These are phyloP conservation scores for Xylaria venustula DNA, from an alignment of 495 filamentous ascomycete species.

Conservation along the genomic window DNA sequence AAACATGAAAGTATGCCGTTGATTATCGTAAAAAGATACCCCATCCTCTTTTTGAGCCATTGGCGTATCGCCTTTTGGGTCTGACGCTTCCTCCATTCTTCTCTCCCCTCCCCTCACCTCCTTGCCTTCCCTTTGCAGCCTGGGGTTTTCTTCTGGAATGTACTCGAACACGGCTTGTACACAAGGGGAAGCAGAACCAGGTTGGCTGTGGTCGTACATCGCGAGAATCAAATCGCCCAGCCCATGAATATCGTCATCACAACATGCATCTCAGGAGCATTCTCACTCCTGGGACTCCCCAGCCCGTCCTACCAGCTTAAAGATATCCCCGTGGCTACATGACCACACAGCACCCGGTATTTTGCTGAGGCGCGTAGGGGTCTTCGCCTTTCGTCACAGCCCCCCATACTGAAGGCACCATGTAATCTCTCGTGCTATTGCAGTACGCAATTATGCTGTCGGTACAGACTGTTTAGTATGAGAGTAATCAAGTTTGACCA, in stretches of 20 bases:
- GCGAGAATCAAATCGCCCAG: constrained; percentile 21
- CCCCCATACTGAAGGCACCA: constrained; percentile 98
- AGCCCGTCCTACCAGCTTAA: constrained; percentile 12
- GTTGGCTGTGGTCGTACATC: constrained; percentile 12
- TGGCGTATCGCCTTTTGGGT: constrained; percentile 14
- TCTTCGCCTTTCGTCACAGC: constrained; percentile 90
- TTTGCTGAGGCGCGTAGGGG: constrained; percentile 92
- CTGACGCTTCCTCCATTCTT: background rate
- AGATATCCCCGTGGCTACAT: constrained; percentile 58
- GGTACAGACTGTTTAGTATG: constrained; percentile 1
- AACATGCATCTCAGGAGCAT: constrained; percentile 14
- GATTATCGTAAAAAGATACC: constrained; percentile 20
- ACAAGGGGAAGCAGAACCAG: constrained; percentile 13
- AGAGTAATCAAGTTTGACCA: background rate
- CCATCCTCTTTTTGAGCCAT: background rate
- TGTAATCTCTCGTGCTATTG: constrained; percentile 94
- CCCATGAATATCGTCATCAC: constrained; percentile 19
- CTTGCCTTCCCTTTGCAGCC: constrained; percentile 24
- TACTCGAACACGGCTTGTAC: constrained; percentile 11
- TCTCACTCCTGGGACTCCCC: constrained; percentile 3
- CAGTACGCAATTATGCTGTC: constrained; percentile 91
- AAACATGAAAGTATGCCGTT: constrained; percentile 21
- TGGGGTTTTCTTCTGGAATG: constrained; percentile 23
- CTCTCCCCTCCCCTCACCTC: background rate
- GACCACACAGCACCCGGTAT: constrained; percentile 84